Evolutionary conservation across 1,139 yeast species (phyloP).

Genomic region (Hansenula lynferdii): DNA sequence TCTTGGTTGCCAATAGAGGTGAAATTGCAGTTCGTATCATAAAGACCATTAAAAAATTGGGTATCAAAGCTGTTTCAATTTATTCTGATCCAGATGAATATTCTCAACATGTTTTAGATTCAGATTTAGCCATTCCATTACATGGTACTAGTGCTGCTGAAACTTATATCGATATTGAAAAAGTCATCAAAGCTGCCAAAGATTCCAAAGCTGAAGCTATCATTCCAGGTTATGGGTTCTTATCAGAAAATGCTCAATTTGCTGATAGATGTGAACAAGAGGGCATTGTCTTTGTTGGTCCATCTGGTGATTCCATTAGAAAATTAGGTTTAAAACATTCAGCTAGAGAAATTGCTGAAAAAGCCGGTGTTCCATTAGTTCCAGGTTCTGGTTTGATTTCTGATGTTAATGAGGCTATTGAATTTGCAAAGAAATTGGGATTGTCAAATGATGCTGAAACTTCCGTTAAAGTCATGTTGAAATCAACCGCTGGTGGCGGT

Average conservation of each 20-base stretch:
- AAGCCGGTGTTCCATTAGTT: constrained; percentile 88
- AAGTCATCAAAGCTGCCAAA: constrained; percentile 82
- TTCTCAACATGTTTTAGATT: constrained; percentile 77
- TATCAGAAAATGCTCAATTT: constrained; percentile 94
- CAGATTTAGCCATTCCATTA: constrained; percentile 78
- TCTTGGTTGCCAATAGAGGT: constrained; percentile 94
- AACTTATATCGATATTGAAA: constrained; percentile 81
- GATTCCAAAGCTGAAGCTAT: constrained; percentile 84
- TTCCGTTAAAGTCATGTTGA: constrained; percentile 64
- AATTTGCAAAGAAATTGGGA: constrained; percentile 63
- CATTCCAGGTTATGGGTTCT: constrained; percentile 95
- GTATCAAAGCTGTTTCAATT: constrained; percentile 77
- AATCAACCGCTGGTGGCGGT: constrained; percentile 99
- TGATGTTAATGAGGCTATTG: constrained; percentile 66
- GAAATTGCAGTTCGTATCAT: constrained; percentile 96
- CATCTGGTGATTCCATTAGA: constrained; percentile 89
- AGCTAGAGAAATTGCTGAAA: constrained; percentile 87
- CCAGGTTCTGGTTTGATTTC: constrained; percentile 88
- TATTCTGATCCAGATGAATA: constrained; percentile 89
- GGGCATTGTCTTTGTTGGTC: constrained; percentile 91
- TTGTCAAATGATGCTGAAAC: constrained; percentile 56
- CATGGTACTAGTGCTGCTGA: constrained; percentile 84
- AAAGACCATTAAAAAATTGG: constrained; percentile 75
- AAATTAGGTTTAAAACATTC: constrained; percentile 91
- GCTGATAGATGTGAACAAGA: constrained; percentile 80